Evolutionary conservation across 2,329 filamentous ascomycete species (phyloP), one percentile per base, ranked within the genome.

Genomic region (Monilinia fructicola): DNA sequence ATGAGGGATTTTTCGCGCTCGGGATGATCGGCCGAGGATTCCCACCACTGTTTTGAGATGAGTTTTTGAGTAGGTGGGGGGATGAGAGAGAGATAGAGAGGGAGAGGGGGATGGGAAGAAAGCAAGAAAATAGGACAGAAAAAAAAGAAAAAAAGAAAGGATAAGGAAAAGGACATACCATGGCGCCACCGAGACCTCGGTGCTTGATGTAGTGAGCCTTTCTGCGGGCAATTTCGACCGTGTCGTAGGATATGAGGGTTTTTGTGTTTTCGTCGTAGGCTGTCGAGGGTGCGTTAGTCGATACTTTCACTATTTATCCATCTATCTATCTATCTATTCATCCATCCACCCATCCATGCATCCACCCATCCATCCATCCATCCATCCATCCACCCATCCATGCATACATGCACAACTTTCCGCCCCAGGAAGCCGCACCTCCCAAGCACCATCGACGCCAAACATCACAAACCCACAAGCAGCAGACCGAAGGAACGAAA

Each of bases 211-310:
- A 97, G 14, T 85, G 79, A 1, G 88, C 87, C 81, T 97, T 98
- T 71, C 79, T 76, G 71, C 81, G 81, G 4, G 87, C 89, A 77
- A 93, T 86, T 3, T 81, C 79, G 0, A 87, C 84, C 1, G 87
- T 94, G 75, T 93, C 90, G 76, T 96, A 98, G 54, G 85, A 90
- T 63, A 98, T 84, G 81, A 98, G 85, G 66, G 85, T 87, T 67
- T 83, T 83, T 40, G 82, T 82, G 0, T 74, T 77, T 0, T 83
- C 77, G 74, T 93, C 84, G 77, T 93, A 96, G 23, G 62, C 62
- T 64, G 1, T 35, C 35, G n/a, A 6, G 31, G 4, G 31, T 7
- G 31, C 9, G 31, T 35, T 35, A 35, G 31, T 35, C 9, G 10
- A 14, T 2, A 10, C 18, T 59, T 35, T 35, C 5, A 21, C 56